Evolutionary conservation across 441 rosid species (phyloP), one percentile per base, ranked within the genome.

Genomic region (Populus hybrid): DNA sequence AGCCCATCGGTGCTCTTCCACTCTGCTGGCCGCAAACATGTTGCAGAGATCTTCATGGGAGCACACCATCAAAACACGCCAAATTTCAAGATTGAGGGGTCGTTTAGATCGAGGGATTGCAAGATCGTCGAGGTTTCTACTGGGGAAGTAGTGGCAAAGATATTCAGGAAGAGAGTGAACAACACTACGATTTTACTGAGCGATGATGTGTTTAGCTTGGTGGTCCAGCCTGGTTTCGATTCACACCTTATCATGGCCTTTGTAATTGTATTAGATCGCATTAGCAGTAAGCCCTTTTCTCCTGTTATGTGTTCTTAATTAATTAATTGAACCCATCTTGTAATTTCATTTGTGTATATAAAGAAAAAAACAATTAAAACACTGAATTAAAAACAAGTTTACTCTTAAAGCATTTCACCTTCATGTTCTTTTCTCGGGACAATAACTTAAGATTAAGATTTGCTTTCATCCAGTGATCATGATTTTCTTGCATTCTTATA

Each of bases 201-300:
- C 69, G 86, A 86, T 23, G 92, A 89, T 40, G 92, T 89, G 42
- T 89, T 89, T 68, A 82, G 79, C 82, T 77, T 89, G 54, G 82
- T n/a, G 28, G 85, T 89, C 67, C 78, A 82, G 2, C 88, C 92
- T 12, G 92, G 88, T 68, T 82, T 82, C 35, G 88, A 86, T 32
- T 36, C 78, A 0, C 80, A 82, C 9, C 86, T 87, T 6, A 35
- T 82, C 36, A 89, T 89, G 92, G 89, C 88, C 6, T 85, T 87
- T 59, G 73, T 89, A 5, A 63, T 89, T 34, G 73, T 83, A 63
- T 76, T 89, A 77, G 92, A 89, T 81, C 90, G 90, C 77, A 87
- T 87, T 32, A 82, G 80, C 74, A 69, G 63, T 26, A 82, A 80
- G 65, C 80, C 88, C 3, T 79, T 67, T n/a, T 16, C 82, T 2